A percentile compares a stretch with the other conserved stretches of the same genome.
These are phyloP conservation scores for Flaveria robusta DNA, from an alignment of 129 eudicot species.

Conservation along the genomic window DNA sequence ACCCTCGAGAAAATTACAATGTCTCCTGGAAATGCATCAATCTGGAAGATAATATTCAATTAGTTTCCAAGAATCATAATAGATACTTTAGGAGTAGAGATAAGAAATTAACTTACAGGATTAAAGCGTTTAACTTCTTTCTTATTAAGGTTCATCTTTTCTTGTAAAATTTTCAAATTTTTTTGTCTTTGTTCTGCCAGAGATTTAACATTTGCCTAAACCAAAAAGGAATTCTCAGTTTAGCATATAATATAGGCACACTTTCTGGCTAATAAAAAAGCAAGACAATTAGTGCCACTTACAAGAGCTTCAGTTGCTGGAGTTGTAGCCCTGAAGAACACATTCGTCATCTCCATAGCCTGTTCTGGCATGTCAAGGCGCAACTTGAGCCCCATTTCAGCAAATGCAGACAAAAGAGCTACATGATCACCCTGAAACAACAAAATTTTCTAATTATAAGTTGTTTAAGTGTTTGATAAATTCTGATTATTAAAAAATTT, in stretches of 20 bases:
- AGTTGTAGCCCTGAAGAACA: conserved; percentile 82
- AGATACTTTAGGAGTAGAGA: neutral
- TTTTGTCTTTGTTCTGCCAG: conserved; percentile 68
- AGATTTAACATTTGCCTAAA: conserved; percentile 68
- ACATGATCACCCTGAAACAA: conserved; percentile 90
- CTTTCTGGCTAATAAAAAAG: neutral
- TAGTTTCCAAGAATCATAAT: conserved; percentile 23
- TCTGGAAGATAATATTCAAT: conserved; percentile 47
- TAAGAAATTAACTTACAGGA: conserved; percentile 62
- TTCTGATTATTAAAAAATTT: neutral
- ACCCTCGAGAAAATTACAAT: conserved; percentile 90
- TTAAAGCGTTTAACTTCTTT: conserved; percentile 87
- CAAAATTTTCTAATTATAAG: conserved; percentile 2
- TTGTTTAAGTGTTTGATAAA: neutral
- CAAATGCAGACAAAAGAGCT: conserved; percentile 93
- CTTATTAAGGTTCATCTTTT: conserved; percentile 79
- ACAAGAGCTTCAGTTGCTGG: conserved; percentile 88
- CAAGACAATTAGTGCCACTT: conserved; percentile 29
- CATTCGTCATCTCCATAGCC: conserved; percentile 86
- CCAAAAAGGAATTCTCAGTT: conserved; percentile 29
- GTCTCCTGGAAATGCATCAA: conserved; percentile 99
- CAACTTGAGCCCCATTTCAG: conserved; percentile 96
- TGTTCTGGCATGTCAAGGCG: conserved; percentile 95
- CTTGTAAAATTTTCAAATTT: conserved; percentile 67
- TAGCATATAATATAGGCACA: conserved; percentile 5